phyloP scores from a whole-genome alignment of 208 protist genomes.

The Trypanosoma lewisi region DNA sequence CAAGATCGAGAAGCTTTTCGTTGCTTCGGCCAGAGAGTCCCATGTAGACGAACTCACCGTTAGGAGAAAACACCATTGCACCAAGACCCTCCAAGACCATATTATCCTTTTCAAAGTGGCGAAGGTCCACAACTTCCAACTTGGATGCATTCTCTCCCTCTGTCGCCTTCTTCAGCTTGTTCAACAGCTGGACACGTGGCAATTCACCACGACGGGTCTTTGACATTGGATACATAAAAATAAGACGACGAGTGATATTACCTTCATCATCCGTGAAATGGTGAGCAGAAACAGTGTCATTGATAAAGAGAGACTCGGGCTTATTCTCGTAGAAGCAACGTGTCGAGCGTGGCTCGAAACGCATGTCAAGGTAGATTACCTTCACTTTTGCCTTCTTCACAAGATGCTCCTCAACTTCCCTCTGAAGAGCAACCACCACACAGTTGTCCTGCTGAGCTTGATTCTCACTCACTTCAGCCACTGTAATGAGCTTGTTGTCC shows the following conservation, averaged over 20 bases:
- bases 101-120: slow-evolving; percentile 40
- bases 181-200: slow-evolving; percentile 43
- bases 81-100: slow-evolving; percentile 66
- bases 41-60: slow-evolving; percentile 73
- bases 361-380: slow-evolving; percentile 16
- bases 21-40: slow-evolving; percentile 49
- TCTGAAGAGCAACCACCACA: slow-evolving; percentile 27
- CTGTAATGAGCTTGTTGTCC: slow-evolving; percentile 36
- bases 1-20: slow-evolving; percentile 50
- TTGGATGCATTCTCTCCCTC: slow-evolving; percentile 20
- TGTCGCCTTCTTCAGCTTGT: slow-evolving; percentile 33
- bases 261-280: slow-evolving; percentile 59
- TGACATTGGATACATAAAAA: slow-evolving; percentile 76
- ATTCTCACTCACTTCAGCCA: slow-evolving; percentile 26
- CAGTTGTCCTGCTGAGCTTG: slow-evolving; percentile 29
- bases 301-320: slow-evolving; percentile 42
- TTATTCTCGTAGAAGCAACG: slow-evolving; percentile 37
- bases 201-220: slow-evolving; percentile 50
- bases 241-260: slow-evolving; percentile 49
- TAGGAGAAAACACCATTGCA: slow-evolving; percentile 57
- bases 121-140: slow-evolving; percentile 68
- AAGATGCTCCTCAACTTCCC: slow-evolving; percentile 24
- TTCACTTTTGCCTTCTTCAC: slow-evolving; percentile 7
- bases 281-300: slow-evolving; percentile 63
- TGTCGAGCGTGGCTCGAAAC: slow-evolving; percentile 16